Evolutionary conservation across 306 rosid species (phyloP).

Genomic region (Quercus robur): DNA sequence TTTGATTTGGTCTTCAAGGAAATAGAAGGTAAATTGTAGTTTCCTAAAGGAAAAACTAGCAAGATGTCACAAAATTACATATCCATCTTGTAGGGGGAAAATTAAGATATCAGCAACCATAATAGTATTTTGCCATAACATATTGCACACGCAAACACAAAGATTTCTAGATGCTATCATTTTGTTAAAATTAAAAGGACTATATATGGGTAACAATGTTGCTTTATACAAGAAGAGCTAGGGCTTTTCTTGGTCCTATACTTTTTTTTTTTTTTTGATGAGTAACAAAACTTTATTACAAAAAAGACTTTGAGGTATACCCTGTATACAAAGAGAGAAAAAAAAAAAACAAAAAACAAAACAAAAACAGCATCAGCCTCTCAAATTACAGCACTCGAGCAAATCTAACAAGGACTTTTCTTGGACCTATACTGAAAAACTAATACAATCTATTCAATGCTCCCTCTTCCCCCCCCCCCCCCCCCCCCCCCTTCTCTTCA

Average conservation of each 20-base stretch:
- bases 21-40: no score
- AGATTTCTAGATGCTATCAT: not conserved
- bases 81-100: not conserved
- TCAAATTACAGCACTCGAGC: no score
- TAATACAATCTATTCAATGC: not conserved
- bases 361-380: no score
- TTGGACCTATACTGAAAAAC: not conserved
- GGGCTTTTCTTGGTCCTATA: not conserved
- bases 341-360: no score
- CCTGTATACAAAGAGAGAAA: no score
- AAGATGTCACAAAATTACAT: not conserved
- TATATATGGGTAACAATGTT: not conserved
- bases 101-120: not conserved
- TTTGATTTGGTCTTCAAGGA: no score
- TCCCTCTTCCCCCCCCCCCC: no score
- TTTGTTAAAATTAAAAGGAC: not conserved
- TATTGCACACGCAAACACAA: not conserved
- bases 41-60: not conserved
- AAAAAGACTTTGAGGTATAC: no score
- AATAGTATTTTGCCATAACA: not conserved
- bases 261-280: no score
- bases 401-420: not conserved
- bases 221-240: not conserved
- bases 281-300: no score
- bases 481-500: no score